Evolutionary conservation across 345 rosid genomes (phyloP), one percentile per base, ranked within the genome.

Genomic region (Geranium rotundifolium): DNA sequence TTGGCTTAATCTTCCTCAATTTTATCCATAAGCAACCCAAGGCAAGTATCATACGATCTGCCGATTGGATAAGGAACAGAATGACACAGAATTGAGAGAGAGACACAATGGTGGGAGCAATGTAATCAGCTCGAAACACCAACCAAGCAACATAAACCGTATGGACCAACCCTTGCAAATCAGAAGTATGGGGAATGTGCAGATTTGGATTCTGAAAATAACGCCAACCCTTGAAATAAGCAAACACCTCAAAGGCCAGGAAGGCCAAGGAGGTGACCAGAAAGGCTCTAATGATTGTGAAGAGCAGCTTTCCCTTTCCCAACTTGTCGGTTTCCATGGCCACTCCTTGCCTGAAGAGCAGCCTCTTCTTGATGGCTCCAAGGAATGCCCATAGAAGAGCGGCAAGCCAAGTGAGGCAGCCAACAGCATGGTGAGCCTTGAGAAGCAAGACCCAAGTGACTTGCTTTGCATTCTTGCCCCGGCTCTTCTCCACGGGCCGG

Each of bases 401-500:
- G 56, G 84, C 91, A 10, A 90, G 27, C 95, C 87, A 87, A 73
- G 93, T 80, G 54, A 90, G 78, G 65, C 89, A 88, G 14, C 95
- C 95, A 54, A 84, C 89, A 34, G 95, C 97, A 67, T 79, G 81
- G 27, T 90, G 90, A 76, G 95, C 97, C 71, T 86, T 90, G 63
- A 90, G 95, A 63, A 90, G 95, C 70, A 90, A 69, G 62, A 90
- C 93, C 97, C 97, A 90, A 19, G 91, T 88, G 15, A 88, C 91
- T 72, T 90, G 95, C 80, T 83, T 90, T 0, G 90, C 97, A 70
- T 85, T 90, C 63, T 88, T 88, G 71, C 83, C 95, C 75, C 97
- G 76, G 72, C 79, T 83, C 80, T 74, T 90, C 70, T 90, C 97
- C 54, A 84, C 88, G 0, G 90, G 89, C 75, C 83, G 71, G 67